Evolutionary conservation across 2,329 filamentous ascomycete genomes (phyloP).

Genomic region (Alternaria sp.): DNA sequence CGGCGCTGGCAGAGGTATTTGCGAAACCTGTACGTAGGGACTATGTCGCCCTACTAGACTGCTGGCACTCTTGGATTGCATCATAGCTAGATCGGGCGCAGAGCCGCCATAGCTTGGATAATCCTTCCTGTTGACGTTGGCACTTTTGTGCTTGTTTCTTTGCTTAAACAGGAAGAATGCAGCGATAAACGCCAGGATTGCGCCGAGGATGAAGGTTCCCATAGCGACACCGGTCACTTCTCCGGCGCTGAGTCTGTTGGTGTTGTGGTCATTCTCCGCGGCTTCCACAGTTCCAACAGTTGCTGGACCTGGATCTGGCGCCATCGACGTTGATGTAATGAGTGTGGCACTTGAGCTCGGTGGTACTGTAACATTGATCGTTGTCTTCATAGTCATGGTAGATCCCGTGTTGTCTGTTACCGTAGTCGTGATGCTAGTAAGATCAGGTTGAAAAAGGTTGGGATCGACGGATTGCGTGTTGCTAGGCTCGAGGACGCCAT

Average conservation of each 20-base stretch:
- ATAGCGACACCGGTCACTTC: slow-evolving; percentile 36
- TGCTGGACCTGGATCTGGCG: not conserved
- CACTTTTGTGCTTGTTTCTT: slow-evolving; percentile 20
- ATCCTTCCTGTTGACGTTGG: slow-evolving; percentile 11
- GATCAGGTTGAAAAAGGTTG: not conserved
- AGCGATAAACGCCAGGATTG: slow-evolving; percentile 37
- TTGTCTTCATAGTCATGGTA: not conserved
- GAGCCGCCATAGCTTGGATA: slow-evolving; percentile 32
- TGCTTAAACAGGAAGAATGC: slow-evolving; percentile 45
- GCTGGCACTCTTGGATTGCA: slow-evolving; percentile 31
- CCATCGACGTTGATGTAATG: not conserved
- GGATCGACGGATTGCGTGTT: not conserved
- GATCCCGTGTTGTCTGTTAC: not conserved
- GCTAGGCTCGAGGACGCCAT: not conserved
- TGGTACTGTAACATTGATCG: not conserved
- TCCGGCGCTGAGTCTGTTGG: slow-evolving; percentile 19
- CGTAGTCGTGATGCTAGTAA: not conserved
- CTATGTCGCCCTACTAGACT: slow-evolving; percentile 22
- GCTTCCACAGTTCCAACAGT: not conserved
- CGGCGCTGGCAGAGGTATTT: slow-evolving; percentile 26
- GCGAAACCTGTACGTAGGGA: slow-evolving; percentile 41
- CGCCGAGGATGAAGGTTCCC: slow-evolving; percentile 38
- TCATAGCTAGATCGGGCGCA: slow-evolving; percentile 35
- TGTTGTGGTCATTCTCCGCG: not conserved
- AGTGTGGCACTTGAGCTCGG: not conserved